phyloP scores from a whole-genome alignment of 2,329 filamentous ascomycete genomes.

The Mycosphaerelloides madeirae region DNA sequence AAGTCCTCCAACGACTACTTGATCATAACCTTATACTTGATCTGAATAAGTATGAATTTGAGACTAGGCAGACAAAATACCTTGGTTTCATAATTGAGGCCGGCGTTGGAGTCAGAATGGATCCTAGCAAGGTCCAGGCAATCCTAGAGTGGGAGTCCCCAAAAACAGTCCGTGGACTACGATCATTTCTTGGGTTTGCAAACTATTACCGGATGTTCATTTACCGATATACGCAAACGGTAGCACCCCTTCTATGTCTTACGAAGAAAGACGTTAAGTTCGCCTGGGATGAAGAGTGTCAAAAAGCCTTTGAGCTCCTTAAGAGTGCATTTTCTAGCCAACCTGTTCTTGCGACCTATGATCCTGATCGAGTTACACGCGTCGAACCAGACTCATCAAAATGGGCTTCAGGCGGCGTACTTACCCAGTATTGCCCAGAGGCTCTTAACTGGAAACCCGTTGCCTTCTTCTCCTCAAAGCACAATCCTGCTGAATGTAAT shows the following conservation, averaged over 20 bases:
- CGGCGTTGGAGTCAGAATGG: constrained; percentile 22
- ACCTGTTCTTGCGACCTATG: neutral
- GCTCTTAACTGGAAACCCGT: neutral
- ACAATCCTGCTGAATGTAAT: constrained; percentile 6
- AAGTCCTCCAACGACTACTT: constrained; percentile 23
- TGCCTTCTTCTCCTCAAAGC: constrained; percentile 10
- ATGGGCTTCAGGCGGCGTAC: neutral
- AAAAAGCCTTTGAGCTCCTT: constrained; percentile 2
- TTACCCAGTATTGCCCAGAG: neutral
- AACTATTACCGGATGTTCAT: constrained; percentile 6
- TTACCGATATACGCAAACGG: neutral
- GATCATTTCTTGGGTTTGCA: constrained; percentile 4
- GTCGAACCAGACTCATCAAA: constrained; percentile 1
- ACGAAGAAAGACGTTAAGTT: neutral
- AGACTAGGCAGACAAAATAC: constrained; percentile 26
- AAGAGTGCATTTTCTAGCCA: constrained; percentile 2
- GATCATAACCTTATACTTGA: constrained; percentile 12
- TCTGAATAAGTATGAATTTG: constrained; percentile 7
- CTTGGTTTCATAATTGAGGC: constrained; percentile 23
- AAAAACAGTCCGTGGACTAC: neutral
- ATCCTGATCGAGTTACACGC: neutral
- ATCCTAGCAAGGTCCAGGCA: constrained; percentile 7
- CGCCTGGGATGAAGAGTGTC: neutral
- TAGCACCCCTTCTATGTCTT: neutral
- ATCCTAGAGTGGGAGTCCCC: constrained; percentile 2